Conservation (phyloP, 2,329 filamentous ascomycete species). For the Aspergillus quadricinctus region DNA sequence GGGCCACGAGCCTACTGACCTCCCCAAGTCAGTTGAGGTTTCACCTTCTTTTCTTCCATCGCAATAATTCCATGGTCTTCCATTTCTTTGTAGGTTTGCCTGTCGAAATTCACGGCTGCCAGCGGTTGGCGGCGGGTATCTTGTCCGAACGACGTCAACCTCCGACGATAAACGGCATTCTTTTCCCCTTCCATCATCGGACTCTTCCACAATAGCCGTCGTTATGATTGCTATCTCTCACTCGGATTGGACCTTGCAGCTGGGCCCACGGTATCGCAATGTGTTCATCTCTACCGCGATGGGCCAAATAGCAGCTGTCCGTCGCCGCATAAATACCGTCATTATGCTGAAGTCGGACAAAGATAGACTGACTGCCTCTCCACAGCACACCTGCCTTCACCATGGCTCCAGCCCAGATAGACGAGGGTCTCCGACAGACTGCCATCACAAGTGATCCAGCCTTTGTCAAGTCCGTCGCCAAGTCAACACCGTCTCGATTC, state of each 20-base stretch:
- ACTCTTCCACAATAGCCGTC: background rate
- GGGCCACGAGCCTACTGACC: background rate
- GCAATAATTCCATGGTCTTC: background rate
- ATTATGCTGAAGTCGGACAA: background rate
- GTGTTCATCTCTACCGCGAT: background rate
- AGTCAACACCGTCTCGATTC: conserved; percentile 11
- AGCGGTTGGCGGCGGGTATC: background rate
- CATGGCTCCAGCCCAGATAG: background rate
- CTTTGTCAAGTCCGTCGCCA: background rate
- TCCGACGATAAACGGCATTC: background rate
- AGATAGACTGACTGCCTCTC: background rate
- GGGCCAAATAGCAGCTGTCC: background rate
- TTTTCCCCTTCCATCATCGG: background rate
- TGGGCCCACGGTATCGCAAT: background rate
- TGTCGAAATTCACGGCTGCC: background rate
- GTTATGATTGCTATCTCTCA: background rate
- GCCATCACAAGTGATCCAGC: background rate
- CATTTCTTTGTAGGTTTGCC: background rate
- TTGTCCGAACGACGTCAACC: background rate
- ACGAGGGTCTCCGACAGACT: background rate
- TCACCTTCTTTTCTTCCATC: background rate
- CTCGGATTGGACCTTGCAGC: background rate
- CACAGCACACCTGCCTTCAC: background rate
- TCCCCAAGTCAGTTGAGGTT: background rate
- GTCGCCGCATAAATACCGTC: background rate